A percentile compares a stretch with the other conserved stretches of the same genome.
Conservation (phyloP, 768 basidiomycete genomes). For the Lentinula aciculospora region DNA sequence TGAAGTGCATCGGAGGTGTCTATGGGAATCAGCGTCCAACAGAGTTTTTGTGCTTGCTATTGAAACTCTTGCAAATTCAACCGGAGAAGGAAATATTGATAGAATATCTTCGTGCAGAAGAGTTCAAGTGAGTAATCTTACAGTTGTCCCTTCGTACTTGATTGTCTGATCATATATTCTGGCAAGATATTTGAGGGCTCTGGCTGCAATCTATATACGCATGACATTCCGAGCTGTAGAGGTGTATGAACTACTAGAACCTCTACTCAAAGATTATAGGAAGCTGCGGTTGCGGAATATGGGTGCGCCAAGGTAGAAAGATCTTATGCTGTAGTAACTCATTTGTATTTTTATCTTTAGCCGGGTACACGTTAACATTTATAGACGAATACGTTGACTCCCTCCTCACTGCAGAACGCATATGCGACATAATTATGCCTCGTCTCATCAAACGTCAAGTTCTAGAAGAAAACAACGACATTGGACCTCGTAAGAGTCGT, state of each 20-base stretch:
- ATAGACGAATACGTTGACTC: conserved; percentile 92
- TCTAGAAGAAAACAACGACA: conserved; percentile 88
- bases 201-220: conserved; percentile 91
- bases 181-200: conserved; percentile 82
- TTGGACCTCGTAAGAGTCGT: conserved; percentile 79
- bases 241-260: conserved; percentile 91
- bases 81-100: conserved; percentile 96
- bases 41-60: conserved; percentile 84
- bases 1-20: conserved; percentile 85
- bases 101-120: conserved; percentile 93
- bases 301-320: conserved; percentile 48
- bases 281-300: conserved; percentile 80
- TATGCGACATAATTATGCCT: conserved; percentile 95
- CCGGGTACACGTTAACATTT: conserved; percentile 77
- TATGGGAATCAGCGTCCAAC: conserved; percentile 95
- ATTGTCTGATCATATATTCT: conserved; percentile 1
- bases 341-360: conserved; percentile 31
- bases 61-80: conserved; percentile 95
- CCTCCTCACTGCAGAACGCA: conserved; percentile 82
- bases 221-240: conserved; percentile 91
- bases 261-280: conserved; percentile 87
- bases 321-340: neutral
- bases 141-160: neutral
- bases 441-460: conserved; percentile 80
- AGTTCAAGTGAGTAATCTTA: conserved; percentile 82